Evolutionary conservation across 768 basidiomycete species (phyloP), one percentile per base, ranked within the genome.

Genomic region (Mrakia frigida): DNA sequence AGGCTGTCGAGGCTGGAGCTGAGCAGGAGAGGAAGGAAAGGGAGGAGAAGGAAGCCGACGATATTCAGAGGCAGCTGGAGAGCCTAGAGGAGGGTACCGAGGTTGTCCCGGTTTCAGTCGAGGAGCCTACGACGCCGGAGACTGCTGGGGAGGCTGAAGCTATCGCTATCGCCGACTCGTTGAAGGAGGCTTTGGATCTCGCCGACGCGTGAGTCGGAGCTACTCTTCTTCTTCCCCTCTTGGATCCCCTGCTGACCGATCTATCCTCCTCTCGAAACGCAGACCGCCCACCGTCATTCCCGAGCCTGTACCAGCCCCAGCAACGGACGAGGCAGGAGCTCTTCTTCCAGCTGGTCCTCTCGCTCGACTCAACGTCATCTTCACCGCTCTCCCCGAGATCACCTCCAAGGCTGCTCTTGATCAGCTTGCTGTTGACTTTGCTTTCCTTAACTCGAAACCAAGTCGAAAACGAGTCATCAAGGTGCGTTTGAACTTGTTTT

Each of bases 391-490:
- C 16, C 92, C 96, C 0, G 96, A 99, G 82, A 92, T 92, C n/a
- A 95, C 92, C 18, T 98, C 94, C 81, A 89, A 92, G 23, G 87
- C 88, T 2, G 83, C 93, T 77, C 92, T 98, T 75, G 97, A 99
- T 82, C 93, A 96, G 83, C 90, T 91, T 39, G 94, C 94, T 0
- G 89, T 98, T 53, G 96, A 99, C 78, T 99, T 99, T 82, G 93
- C 94, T 0, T 93, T 95, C 81, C 86, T 99, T 75, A 99, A 98
- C 82, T 95, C 94, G 60, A 98, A 98, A 82, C 94, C 96, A 31
- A 93, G 95, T 18, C 86, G 97, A 80, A 98, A 96, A 82, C 85
- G 97, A 74, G 87, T 98, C 56, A 86, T 93, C 79, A 94, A 90
- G 88, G 95, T 94, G 78, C 65, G 56, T 80, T 11, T 37, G 31